Base-by-base conservation (phyloP, 495 filamentous ascomycete species). In the Mytilinidion resinicola region DNA sequence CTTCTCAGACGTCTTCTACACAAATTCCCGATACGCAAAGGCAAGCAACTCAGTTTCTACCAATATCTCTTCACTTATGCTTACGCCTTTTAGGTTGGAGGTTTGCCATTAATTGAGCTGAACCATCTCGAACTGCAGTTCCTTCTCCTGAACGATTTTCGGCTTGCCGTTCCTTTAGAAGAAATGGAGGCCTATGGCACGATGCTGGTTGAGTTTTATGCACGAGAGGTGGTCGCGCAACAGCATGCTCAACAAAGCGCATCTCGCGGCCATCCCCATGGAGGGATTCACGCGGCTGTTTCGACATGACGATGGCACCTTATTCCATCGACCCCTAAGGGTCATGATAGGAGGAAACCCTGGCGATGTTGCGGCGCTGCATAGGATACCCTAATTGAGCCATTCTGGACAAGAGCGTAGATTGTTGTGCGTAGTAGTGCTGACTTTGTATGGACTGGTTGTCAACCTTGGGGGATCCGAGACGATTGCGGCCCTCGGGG, bases 1-100 rank as follows among this genome's bases (percentile, higher is more conserved):
- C 79, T 99, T 99, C 72, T 96, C 91, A 3, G 93, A 99, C 76
- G 90, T 97, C 43, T 99, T 99, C 67, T 99, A 97, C 67, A 99
- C 93, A 15, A 99, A 99, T 74, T 97, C 95, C 46, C 80, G 93
- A 81, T 99, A 99, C 71, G 93, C 95, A 60, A 99, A 97, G 87
- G 93, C 96, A 81, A 61, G 78, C 68, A 25, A 51, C 35, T 43
- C 10, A 37, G 37, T 0, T 7, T 11, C n/a, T 14, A 33, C 46
- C 14, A 9, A 6, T 15, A 15, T 3, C 15, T 60, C 64, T 15
- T 1, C 17, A 30, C 38, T 39, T 41, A 69, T 51, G 21, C n/a
- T 15, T 14, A 38, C 43, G 6, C 20, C 11, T 12, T 59, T 12
- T 55, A 99, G 93, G 93, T 99, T 65, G 93, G 93, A 57, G 93